These are phyloP conservation scores for Suhomyces tanzawaensis DNA, from an alignment of 805 yeast species.

Conservation along the genomic window DNA sequence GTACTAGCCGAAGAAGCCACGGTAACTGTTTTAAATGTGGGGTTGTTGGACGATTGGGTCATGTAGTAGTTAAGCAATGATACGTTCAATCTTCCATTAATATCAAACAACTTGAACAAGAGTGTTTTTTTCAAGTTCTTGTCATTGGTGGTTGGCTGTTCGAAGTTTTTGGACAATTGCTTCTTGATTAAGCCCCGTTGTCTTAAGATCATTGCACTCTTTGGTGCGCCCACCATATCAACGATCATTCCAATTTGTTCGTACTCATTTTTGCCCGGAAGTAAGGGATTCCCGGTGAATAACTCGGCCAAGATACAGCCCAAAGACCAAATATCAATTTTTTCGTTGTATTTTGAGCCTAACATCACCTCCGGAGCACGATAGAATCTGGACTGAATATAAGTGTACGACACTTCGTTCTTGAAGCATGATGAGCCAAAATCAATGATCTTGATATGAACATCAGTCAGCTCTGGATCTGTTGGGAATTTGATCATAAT, in stretches of 20 bases:
- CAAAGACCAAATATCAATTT: conserved; percentile 52
- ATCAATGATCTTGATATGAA: conserved; percentile 69
- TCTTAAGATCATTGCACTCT: conserved; percentile 34
- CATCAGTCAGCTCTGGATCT: conserved; percentile 18
- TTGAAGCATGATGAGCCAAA: conserved; percentile 66
- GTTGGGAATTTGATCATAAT: conserved; percentile 51
- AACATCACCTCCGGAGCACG: conserved; percentile 76
- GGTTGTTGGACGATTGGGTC: conserved; percentile 9
- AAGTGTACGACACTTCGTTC: conserved; percentile 46
- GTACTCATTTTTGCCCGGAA: conserved; percentile 49
- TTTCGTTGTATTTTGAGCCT: conserved; percentile 58
- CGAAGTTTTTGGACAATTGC: conserved; percentile 9
- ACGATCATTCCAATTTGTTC: conserved; percentile 45
- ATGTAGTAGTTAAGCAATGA: conserved; percentile 27
- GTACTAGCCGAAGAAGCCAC: background rate
- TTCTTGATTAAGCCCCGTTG: conserved; percentile 37
- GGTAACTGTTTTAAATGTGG: too few relatives aligned
- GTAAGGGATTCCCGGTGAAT: conserved; percentile 37
- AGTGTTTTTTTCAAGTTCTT: conserved; percentile 32
- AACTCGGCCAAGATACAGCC: conserved; percentile 43
- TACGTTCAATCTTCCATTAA: conserved; percentile 37
- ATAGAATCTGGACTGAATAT: conserved; percentile 65
- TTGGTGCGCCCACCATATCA: conserved; percentile 49
- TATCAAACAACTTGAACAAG: conserved; percentile 37
- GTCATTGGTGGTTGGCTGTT: conserved; percentile 23